These are phyloP conservation scores for Scytalidium lignicola DNA, from an alignment of 2,329 filamentous ascomycete genomes.

Conservation along the genomic window DNA sequence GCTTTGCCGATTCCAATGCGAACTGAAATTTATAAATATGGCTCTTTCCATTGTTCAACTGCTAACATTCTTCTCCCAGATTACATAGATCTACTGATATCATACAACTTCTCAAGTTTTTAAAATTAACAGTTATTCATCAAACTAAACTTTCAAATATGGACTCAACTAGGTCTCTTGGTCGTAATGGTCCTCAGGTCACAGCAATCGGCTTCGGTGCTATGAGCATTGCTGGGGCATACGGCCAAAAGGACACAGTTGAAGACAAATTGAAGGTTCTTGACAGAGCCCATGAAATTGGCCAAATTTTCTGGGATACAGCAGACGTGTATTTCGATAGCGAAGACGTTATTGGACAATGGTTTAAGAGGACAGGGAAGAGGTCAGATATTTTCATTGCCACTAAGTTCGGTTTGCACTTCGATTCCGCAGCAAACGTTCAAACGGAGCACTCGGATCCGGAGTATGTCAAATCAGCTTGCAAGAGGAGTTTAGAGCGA, in stretches of 20 bases:
- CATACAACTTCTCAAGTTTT: no score
- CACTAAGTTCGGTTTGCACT: constrained; percentile 39
- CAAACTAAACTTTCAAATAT: not conserved
- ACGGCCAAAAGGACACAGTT: constrained; percentile 27
- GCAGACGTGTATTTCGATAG: constrained; percentile 34
- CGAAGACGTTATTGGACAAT: constrained; percentile 40
- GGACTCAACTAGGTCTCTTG: constrained; percentile 8
- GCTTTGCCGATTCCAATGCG: no score
- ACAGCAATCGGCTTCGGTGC: constrained; percentile 21
- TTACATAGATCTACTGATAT: no score
- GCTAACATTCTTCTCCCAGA: no score
- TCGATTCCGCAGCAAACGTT: not conserved
- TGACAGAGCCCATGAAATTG: constrained; percentile 31
- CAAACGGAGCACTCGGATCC: not conserved
- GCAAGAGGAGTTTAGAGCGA: constrained; percentile 34
- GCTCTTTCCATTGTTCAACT: no score
- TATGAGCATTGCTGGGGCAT: constrained; percentile 18
- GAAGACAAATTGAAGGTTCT: constrained; percentile 31
- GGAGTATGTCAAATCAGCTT: constrained; percentile 18
- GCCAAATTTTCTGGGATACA: constrained; percentile 31
- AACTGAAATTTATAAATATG: no score
- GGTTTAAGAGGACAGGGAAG: constrained; percentile 37
- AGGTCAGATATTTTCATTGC: constrained; percentile 42
- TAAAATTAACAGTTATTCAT: not conserved
- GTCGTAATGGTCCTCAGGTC: constrained; percentile 18